Percentiles rank a stretch among this genome's conserved stretches.
Evolutionary conservation across 2,329 filamentous ascomycete species (phyloP).

Genomic region (Emergomyces orientalis): DNA sequence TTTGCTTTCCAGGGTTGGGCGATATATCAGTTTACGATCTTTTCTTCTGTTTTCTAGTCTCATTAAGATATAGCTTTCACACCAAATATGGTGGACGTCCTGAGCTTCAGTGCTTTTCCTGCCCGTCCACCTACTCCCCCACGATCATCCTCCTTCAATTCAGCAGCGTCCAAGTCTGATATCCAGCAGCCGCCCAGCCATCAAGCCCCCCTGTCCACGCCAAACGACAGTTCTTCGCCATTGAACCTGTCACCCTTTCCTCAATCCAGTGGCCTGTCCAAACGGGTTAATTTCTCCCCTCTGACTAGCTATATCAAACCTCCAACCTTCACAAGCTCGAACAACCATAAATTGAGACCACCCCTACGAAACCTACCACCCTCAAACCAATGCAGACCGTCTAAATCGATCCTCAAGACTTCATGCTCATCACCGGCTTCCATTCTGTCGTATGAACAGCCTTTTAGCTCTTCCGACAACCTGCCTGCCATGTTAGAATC

Average conservation of each 20-base stretch:
- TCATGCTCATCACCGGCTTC: slow-evolving; percentile 34
- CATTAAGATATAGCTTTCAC: slow-evolving; percentile 5
- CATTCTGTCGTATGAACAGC: slow-evolving; percentile 37
- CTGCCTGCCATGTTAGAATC: slow-evolving; percentile 79
- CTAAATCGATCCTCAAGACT: slow-evolving; percentile 76
- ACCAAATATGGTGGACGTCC: slow-evolving; percentile 35
- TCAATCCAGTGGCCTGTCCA: slow-evolving; percentile 29
- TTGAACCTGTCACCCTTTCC: slow-evolving; percentile 22
- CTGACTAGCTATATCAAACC: slow-evolving; percentile 47
- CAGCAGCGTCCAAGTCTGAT: slow-evolving; percentile 15
- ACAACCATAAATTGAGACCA: slow-evolving; percentile 28
- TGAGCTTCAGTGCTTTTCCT: slow-evolving; percentile 36
- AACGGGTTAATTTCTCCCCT: slow-evolving; percentile 56
- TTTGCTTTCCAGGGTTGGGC: background rate
- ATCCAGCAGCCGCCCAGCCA: background rate
- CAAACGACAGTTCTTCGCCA: slow-evolving; percentile 35
- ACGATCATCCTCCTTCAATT: slow-evolving; percentile 27
- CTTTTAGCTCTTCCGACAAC: slow-evolving; percentile 44
- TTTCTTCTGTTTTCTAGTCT: background rate
- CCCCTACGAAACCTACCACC: slow-evolving; percentile 41
- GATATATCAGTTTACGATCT: background rate
- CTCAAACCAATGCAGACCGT: slow-evolving; percentile 44
- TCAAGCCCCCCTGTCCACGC: background rate
- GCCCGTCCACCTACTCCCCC: slow-evolving; percentile 50
- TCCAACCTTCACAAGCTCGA: slow-evolving; percentile 27